A percentile compares a stretch with the other conserved stretches of the same genome.
These are phyloP conservation scores for Chimonanthus praecox DNA, from an alignment of 164 flowering plant species.

Conservation along the genomic window DNA sequence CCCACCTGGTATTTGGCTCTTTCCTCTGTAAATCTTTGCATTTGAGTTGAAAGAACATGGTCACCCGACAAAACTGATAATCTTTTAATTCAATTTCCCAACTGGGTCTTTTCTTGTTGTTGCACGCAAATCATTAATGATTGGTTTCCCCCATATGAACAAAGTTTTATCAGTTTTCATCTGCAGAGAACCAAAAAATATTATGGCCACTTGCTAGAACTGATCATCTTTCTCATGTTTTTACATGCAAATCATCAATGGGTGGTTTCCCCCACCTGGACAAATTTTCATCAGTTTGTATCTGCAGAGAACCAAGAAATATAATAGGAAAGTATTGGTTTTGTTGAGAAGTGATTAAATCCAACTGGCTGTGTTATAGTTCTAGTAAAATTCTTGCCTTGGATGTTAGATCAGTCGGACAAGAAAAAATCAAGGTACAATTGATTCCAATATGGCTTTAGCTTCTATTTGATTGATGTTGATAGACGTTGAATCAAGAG, in stretches of 20 bases:
- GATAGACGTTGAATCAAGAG: too few relatives aligned
- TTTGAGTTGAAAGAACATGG: neutral
- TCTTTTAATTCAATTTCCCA: neutral
- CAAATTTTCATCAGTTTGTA: neutral
- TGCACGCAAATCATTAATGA: neutral
- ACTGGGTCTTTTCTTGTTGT: neutral
- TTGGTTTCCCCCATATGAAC: neutral
- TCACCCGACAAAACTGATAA: neutral
- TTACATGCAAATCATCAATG: neutral
- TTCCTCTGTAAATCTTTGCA: neutral
- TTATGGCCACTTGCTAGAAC: too few relatives aligned
- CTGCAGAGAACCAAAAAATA: neutral
- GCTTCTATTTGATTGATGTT: too few relatives aligned
- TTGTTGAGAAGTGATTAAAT: too few relatives aligned
- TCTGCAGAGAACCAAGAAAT: neutral
- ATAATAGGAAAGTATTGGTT: too few relatives aligned
- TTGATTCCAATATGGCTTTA: too few relatives aligned
- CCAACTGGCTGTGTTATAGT: too few relatives aligned
- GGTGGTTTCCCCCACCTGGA: neutral
- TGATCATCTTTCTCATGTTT: neutral
- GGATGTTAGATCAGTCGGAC: too few relatives aligned
- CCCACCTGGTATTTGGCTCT: conserved; percentile 7
- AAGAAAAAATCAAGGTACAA: too few relatives aligned
- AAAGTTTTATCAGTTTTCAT: neutral
- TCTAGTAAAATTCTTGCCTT: too few relatives aligned